Conservation (phyloP, 768 basidiomycete species). For the Suillus discolor region DNA sequence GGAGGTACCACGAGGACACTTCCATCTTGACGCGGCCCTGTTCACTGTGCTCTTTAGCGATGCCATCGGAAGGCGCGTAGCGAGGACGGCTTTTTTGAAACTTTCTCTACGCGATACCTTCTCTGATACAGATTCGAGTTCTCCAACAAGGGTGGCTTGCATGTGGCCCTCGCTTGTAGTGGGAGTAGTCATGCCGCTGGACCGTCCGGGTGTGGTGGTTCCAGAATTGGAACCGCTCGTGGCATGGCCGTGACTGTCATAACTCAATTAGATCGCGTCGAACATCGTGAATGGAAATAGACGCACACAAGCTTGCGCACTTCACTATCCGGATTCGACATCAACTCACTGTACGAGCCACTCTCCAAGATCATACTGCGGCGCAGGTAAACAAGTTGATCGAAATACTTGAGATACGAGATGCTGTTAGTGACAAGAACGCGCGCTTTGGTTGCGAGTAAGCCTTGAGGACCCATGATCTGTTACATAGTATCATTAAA, state of each 20-base stretch:
- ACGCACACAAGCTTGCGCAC: slow-evolving; percentile 77
- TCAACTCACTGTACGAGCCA: slow-evolving; percentile 64
- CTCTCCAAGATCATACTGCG: slow-evolving; percentile 81
- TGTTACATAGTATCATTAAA: slow-evolving; percentile 25
- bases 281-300: neutral
- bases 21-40: slow-evolving; percentile 77
- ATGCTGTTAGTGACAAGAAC: slow-evolving; percentile 88
- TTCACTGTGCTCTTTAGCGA: slow-evolving; percentile 73
- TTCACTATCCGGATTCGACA: slow-evolving; percentile 63
- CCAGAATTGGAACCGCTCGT: slow-evolving; percentile 48
- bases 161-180: slow-evolving; percentile 23
- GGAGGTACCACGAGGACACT: slow-evolving; percentile 79
- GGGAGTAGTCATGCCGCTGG: slow-evolving; percentile 30
- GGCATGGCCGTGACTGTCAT: slow-evolving; percentile 48
- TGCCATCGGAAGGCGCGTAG: slow-evolving; percentile 44
- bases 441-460: slow-evolving; percentile 82
- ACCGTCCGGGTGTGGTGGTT: slow-evolving; percentile 49
- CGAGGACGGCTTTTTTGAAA: slow-evolving; percentile 58
- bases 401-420: slow-evolving; percentile 78
- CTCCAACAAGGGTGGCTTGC: slow-evolving; percentile 26
- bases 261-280: neutral
- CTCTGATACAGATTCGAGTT: slow-evolving; percentile 44
- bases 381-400: slow-evolving; percentile 73
- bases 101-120: slow-evolving; percentile 60
- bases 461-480: slow-evolving; percentile 84